These are phyloP conservation scores for Phlebopus sp. DNA, from an alignment of 1,284 basidiomycete genomes.

Conservation along the genomic window DNA sequence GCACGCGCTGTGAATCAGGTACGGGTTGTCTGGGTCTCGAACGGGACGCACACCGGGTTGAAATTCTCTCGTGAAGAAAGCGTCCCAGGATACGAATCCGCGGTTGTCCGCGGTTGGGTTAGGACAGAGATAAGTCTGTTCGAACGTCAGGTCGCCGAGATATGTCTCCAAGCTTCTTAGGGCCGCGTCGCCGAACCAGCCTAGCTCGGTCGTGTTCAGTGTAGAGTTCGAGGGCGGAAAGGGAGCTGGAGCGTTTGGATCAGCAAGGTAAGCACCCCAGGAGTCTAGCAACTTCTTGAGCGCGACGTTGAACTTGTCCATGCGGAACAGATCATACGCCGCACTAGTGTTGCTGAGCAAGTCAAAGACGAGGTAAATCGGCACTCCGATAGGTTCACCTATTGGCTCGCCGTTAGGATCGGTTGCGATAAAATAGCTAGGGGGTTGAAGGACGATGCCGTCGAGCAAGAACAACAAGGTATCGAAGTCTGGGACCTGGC, in stretches of 20 bases:
- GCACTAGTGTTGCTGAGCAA: constrained; percentile 15
- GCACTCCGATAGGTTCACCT: constrained; percentile 10
- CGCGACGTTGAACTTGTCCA: constrained; percentile 21
- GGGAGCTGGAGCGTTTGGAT: no score
- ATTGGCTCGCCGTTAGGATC: constrained; percentile 13
- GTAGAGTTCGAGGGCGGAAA: no score
- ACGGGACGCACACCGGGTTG: constrained; percentile 37
- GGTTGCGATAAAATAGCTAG: constrained; percentile 11
- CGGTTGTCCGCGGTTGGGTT: neutral
- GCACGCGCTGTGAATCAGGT: constrained; percentile 20
- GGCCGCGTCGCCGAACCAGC: no score
- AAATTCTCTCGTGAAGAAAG: constrained; percentile 47
- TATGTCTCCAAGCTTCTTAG: no score
- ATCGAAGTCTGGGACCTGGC: constrained; percentile 13
- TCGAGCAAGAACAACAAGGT: constrained; percentile 13
- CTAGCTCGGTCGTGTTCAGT: no score
- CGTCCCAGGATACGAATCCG: constrained; percentile 42
- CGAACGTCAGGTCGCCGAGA: neutral
- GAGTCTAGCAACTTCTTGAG: constrained; percentile 10
- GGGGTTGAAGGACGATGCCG: constrained; percentile 10
- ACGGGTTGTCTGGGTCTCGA: constrained; percentile 25
- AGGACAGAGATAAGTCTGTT: neutral
- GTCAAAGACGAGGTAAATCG: constrained; percentile 15
- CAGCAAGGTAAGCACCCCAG: constrained; percentile 15
- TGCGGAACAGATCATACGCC: constrained; percentile 15